Base-by-base conservation (phyloP, 2,329 filamentous ascomycete species). In the Myriosclerotinia scirpicola region DNA sequence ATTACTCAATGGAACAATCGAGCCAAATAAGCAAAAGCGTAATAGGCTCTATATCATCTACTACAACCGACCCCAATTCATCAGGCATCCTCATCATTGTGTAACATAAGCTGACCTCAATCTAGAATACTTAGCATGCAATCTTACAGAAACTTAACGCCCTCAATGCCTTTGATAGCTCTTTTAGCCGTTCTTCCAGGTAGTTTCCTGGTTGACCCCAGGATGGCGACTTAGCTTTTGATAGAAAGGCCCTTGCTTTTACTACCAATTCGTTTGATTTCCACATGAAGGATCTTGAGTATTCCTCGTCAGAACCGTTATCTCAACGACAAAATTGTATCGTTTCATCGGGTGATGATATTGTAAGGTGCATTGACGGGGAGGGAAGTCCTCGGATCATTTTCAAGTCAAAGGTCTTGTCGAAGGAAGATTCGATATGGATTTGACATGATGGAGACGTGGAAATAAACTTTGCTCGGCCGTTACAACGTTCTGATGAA, bases 21-120 rank as follows among this genome's bases (percentile, higher is more conserved):
- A 1, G 34, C 8, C 14, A 26, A 20, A 15, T 38, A 17, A 26
- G 34, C 34, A 17, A 26, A 44, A 61, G 44, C 30, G 30, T 17
- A 38, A 22, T 2, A 52, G 30, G 20, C 14, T 61, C n/a, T 36
- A 30, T 38, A 52, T 26, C 44, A n/a, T 44, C 55, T 40, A 20
- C 20, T 20, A 22, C 12, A 36, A 12, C 44, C 5, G 44, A 44
- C 17, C 40, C 2, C 6, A 38, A 52, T 36, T 61, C 44, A 61
- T 8, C 14, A 50, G 30, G 14, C 44, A 61, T 22, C 22, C 12
- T 50, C 58, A 12, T 36, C 44, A 34, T n/a, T 30, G 46, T 11
- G 56, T 61, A 48, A 61, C 14, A 50, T 17, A 38, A 15, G 58
- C 44, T 22, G 6, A 50, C 44, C 20, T 50, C 30, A 61, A 38